Evolutionary conservation across 1,284 basidiomycete genomes (phyloP).

Genomic region (Chondrostereum purpureum): DNA sequence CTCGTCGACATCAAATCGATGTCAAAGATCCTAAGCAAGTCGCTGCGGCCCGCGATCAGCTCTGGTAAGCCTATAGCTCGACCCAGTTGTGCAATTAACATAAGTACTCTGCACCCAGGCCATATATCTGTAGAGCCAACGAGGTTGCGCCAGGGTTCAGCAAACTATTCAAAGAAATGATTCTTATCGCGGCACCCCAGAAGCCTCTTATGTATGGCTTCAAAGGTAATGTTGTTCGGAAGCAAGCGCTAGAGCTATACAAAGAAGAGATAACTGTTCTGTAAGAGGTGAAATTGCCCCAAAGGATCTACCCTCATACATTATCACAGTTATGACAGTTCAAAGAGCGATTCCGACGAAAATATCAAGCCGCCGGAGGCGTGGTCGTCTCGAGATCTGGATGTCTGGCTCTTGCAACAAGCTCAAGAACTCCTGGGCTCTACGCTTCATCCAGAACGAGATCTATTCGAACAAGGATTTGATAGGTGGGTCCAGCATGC

Average conservation of each 20-base stretch:
- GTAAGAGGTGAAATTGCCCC: slow-evolving; percentile 23
- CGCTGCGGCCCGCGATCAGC: slow-evolving; percentile 23
- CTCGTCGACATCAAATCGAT: slow-evolving; percentile 19
- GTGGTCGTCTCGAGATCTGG: slow-evolving; percentile 8
- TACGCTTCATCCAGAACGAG: slow-evolving; percentile 16
- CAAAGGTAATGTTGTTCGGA: slow-evolving; percentile 32
- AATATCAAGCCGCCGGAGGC: neutral
- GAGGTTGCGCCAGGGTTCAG: slow-evolving; percentile 29
- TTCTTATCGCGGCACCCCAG: slow-evolving; percentile 22
- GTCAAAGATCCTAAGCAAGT: slow-evolving; percentile 20
- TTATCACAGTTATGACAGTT: too few relatives aligned
- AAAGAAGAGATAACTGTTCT: slow-evolving; percentile 27
- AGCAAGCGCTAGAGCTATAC: slow-evolving; percentile 26
- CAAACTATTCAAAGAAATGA: slow-evolving; percentile 37
- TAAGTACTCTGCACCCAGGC: slow-evolving; percentile 15
- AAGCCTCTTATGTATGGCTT: slow-evolving; percentile 29
- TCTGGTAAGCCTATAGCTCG: slow-evolving; percentile 26
- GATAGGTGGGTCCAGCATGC: slow-evolving; percentile 25
- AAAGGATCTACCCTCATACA: too few relatives aligned
- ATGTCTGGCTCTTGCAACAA: slow-evolving; percentile 25
- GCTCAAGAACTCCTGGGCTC: slow-evolving; percentile 18
- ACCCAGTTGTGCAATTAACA: neutral
- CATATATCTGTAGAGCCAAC: slow-evolving; percentile 34
- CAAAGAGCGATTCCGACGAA: neutral
- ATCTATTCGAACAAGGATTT: slow-evolving; percentile 33